Base-by-base conservation (phyloP, 768 basidiomycete species). In the Clathrus columnatus region DNA sequence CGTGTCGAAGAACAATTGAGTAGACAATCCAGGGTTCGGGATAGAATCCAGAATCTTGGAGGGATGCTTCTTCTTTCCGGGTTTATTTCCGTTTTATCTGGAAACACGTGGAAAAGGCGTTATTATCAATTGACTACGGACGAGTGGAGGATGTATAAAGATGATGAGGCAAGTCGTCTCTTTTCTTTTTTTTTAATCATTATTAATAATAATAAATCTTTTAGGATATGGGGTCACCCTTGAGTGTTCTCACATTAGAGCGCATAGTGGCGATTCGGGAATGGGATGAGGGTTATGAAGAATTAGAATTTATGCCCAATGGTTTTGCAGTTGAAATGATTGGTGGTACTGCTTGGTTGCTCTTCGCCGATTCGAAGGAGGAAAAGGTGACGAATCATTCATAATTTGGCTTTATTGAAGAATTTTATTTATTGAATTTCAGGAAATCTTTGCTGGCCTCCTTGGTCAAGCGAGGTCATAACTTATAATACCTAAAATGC, bases 201-300 rank as follows among this genome's bases (percentile, higher is more conserved):
- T 11, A 24, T 28, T 48, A 14, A 7, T 8, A 44, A 3, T 51
- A 26, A 8, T 48, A 29, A 8, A 17, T 41, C 49, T 26, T 23
- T 67, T 48, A 72, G 72, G 72, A 72, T 26, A 62, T 62, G 3
- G 56, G 57, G 0, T 60, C 55, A 26, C 59, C 68, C 1, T 26
- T 70, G 2, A 67, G 70, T 26, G 51, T 74, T 44, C 50, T 82
- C n/a, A 65, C 75, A 32, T 65, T 85, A 42, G 46, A 59, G 4
- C 70, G 73, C 4, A 77, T 76, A 7, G 68, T 71, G 7, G 62
- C 68, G 7, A 59, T 84, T 51, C 72, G 73, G 56, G 84, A 85
- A 61, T 83, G 82, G 78, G 72, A 78, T 54, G 80, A 85, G 54
- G 84, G 84, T 5, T 83, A 79, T 56, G 84, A 85, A 55, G 81